Base-by-base conservation (phyloP, 495 filamentous ascomycete genomes). In the Haplographium delicatum region DNA sequence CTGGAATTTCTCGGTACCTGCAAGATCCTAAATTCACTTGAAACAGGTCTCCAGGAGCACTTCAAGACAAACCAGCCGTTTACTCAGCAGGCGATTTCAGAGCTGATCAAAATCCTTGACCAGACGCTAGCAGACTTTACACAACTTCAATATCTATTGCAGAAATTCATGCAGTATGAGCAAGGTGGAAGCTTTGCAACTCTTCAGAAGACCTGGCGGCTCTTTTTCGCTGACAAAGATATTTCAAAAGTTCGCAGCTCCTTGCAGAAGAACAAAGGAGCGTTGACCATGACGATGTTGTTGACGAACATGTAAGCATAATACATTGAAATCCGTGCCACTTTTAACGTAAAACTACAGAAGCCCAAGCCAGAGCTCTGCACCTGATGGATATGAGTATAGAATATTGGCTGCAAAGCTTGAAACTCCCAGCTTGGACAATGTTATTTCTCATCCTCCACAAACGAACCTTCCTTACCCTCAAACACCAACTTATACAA, bases 161-260 rank as follows among this genome's bases (percentile, higher is more conserved):
- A 25, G 13, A 48, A 48, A 33, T 48, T 48, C 22, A 38, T 48
- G 45, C 20, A 48, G n/a, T 48, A 37, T 48, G 45, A 48, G 19
- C 37, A 25, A 25, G 45, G 45, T 15, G 45, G 45, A 23, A 24
- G 20, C 9, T 37, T 37, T 37, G 45, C 30, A 5, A 20, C 20
- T 30, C 18, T 48, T 2, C 45, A 48, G 19, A 48, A 48, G 18
- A 48, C 45, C 1, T 48, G 45, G 45, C 19, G 45, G 10, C 16
- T 48, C 3, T 13, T 48, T 3, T 48, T 48, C 39, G 45, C 45
- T 2, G 45, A 48, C 26, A 48, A 48, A 16, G 45, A 48, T 3
- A 48, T 48, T 35, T 30, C 30, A 2, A 48, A 38, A 20, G 45
- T 48, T n/a, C 37, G 45, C 11, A 25, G 18, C 3, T n/a, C 16